Evolutionary conservation across 1,284 basidiomycete genomes (phyloP).

Genomic region (Naganishia sp.): DNA sequence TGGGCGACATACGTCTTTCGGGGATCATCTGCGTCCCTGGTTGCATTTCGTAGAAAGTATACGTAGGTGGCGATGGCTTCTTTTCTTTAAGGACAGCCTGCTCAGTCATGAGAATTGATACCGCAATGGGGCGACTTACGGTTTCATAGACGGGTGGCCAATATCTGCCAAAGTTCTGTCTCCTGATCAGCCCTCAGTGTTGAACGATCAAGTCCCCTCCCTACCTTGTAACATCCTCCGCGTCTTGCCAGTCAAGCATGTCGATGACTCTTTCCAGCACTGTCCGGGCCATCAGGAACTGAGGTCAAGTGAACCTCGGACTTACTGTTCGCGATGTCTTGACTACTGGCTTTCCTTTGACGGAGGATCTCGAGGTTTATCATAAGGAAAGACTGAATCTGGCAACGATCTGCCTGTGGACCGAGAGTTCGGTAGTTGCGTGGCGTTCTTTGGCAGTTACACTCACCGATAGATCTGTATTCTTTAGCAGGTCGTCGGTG

Average conservation of each 20-base stretch:
- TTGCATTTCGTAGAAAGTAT: not conserved
- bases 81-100: not conserved
- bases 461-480: slow-evolving; percentile 1
- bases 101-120: not conserved
- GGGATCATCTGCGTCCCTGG: not conserved
- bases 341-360: slow-evolving; percentile 1
- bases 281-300: not conserved
- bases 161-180: slow-evolving; percentile 5
- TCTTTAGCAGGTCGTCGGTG: slow-evolving; percentile 8
- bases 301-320: not conserved
- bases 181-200: not conserved
- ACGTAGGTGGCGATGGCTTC: not conserved
- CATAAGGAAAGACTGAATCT: slow-evolving; percentile 10
- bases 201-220: not conserved
- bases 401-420: not conserved
- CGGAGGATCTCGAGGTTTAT: slow-evolving; percentile 24
- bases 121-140: not conserved
- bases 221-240: slow-evolving; percentile 1
- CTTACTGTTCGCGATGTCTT: slow-evolving; percentile 10
- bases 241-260: slow-evolving; percentile 9
- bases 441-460: too few species aligned
- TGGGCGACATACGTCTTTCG: not conserved
- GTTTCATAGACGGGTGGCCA: not conserved
- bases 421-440: not conserved
- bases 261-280: slow-evolving; percentile 16